Percentiles rank a stretch among this genome's conserved stretches.
These are phyloP conservation scores for Irpex sp. DNA, from an alignment of 1,284 basidiomycete species.

Conservation along the genomic window DNA sequence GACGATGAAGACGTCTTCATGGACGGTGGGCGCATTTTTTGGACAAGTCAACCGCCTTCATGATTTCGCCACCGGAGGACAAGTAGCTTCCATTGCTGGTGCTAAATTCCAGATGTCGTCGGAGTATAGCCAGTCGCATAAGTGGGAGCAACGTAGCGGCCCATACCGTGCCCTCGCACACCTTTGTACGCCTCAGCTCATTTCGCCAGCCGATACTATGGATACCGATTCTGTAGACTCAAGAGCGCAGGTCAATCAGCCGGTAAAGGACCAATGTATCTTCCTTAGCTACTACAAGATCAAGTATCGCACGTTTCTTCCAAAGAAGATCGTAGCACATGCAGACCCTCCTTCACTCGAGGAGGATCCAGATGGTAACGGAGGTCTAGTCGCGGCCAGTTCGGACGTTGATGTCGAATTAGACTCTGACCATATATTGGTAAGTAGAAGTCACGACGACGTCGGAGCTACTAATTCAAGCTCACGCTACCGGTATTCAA, in stretches of 20 bases:
- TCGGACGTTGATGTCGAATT: no score
- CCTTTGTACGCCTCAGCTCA: neutral
- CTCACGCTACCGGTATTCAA: no score
- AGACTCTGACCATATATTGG: no score
- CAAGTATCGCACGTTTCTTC: neutral
- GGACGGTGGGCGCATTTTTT: neutral
- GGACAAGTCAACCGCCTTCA: neutral
- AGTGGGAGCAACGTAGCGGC: neutral
- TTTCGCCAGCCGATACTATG: no score
- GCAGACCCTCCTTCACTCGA: neutral
- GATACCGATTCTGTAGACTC: no score
- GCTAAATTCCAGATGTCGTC: neutral
- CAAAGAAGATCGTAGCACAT: neutral
- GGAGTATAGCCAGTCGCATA: neutral
- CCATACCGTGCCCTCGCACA: neutral
- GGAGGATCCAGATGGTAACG: no score
- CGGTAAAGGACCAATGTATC: neutral
- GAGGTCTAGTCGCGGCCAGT: no score
- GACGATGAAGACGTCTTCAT: neutral
- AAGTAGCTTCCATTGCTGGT: neutral
- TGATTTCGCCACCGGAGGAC: neutral
- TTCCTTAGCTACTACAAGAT: neutral
- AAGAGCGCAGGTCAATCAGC: neutral
- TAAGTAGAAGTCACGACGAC: no score
- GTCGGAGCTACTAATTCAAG: no score